phyloP scores from a whole-genome alignment of 1,139 yeast genomes.

The Blastobotrys proliferans region DNA sequence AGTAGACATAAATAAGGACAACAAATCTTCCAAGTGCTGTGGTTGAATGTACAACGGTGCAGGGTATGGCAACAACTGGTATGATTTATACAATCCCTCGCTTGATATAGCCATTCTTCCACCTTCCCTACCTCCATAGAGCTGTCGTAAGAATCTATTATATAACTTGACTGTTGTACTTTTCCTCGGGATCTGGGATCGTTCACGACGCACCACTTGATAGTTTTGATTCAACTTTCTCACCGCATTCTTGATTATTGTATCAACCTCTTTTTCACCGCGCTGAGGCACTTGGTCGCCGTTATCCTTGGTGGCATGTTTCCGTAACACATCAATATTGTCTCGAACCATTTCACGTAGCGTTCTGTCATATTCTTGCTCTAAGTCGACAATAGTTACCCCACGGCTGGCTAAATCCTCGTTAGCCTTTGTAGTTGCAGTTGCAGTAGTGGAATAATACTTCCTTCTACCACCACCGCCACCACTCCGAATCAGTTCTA shows the following conservation, averaged over 20 bases:
- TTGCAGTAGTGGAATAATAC: no score
- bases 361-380: conserved; percentile 14
- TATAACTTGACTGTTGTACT: conserved; percentile 16
- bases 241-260: conserved; percentile 7
- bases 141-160: conserved; percentile 34
- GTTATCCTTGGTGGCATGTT: neutral
- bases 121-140: conserved; percentile 28
- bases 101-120: conserved; percentile 7
- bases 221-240: conserved; percentile 6
- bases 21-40: conserved; percentile 40
- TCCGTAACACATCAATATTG: neutral
- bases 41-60: conserved; percentile 36
- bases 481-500: conserved; percentile 1
- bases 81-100: conserved; percentile 34
- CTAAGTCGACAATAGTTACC: conserved; percentile 2
- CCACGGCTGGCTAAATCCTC: neutral
- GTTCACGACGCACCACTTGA: neutral
- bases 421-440: conserved; percentile 1
- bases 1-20: conserved; percentile 22
- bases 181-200: conserved; percentile 10
- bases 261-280: neutral
- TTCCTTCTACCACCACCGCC: conserved; percentile 1
- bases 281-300: neutral
- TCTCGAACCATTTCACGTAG: conserved; percentile 14
- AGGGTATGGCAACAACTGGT: conserved; percentile 36